phyloP scores from a whole-genome alignment of 2,329 filamentous ascomycete genomes.

The Biscogniauxia sp. region DNA sequence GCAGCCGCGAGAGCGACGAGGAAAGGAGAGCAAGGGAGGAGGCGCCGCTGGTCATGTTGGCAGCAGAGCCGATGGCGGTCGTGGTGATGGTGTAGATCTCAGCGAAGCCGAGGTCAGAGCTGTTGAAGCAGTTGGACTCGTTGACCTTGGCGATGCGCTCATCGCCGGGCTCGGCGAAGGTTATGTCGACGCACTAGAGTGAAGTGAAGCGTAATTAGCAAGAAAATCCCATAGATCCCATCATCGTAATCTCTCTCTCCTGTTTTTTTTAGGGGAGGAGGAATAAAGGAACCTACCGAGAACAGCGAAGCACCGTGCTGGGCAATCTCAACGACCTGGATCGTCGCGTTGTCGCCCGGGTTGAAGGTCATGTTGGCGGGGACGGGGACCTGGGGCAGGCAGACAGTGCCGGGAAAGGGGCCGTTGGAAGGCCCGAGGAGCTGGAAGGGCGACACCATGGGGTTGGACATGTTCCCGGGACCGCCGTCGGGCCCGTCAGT shows the following conservation, averaged over 20 bases:
- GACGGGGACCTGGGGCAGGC: conserved; percentile 83
- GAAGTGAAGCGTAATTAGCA: conserved; percentile 5
- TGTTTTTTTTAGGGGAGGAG: neutral
- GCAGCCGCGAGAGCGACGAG: conserved; percentile 23
- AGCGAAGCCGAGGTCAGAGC: conserved; percentile 71
- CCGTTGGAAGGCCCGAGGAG: conserved; percentile 77
- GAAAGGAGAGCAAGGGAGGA: no score
- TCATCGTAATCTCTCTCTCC: neutral
- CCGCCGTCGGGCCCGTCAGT: conserved; percentile 61
- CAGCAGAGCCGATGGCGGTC: conserved; percentile 38
- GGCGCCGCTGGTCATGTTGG: conserved; percentile 31
- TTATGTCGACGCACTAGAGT: conserved; percentile 85
- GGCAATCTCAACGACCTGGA: conserved; percentile 70
- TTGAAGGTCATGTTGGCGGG: conserved; percentile 69
- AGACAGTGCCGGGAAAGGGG: conserved; percentile 85
- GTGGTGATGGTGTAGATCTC: conserved; percentile 70
- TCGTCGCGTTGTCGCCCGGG: conserved; percentile 78
- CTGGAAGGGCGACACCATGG: conserved; percentile 78
- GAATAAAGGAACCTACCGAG: conserved; percentile 57
- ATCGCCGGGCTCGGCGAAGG: conserved; percentile 77
- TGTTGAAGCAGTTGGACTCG: conserved; percentile 85
- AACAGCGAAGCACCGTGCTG: conserved; percentile 70
- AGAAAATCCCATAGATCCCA: neutral
- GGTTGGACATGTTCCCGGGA: conserved; percentile 82
- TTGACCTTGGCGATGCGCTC: conserved; percentile 67